Evolutionary conservation across 805 yeast genomes (phyloP).

Genomic region (Nakazawaea laoshanensis): DNA sequence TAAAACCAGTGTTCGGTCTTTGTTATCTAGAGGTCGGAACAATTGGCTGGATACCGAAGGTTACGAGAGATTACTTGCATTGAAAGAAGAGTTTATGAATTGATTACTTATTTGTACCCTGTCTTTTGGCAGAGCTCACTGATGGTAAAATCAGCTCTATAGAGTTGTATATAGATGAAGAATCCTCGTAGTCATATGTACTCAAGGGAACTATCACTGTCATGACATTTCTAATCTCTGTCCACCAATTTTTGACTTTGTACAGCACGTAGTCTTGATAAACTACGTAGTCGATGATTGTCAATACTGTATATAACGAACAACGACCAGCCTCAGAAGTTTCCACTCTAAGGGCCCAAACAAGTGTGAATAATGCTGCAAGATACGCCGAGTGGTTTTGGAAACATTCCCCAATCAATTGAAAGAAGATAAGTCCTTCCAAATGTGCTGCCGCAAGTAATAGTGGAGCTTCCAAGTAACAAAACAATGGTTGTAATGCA

Average conservation of each 20-base stretch:
- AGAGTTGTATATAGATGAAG: slow-evolving; percentile 2
- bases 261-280: slow-evolving; percentile 13
- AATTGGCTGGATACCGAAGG: slow-evolving; percentile 78
- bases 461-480: slow-evolving; percentile 27
- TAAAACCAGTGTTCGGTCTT: slow-evolving; percentile 57
- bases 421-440: slow-evolving; percentile 24
- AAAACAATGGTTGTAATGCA: slow-evolving; percentile 27
- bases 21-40: slow-evolving; percentile 70
- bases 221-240: slow-evolving; percentile 11
- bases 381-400: slow-evolving; percentile 19
- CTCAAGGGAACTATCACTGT: slow-evolving; percentile 15
- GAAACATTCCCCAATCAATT: slow-evolving; percentile 21
- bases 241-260: slow-evolving; percentile 13
- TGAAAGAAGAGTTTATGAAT: slow-evolving; percentile 34
- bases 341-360: slow-evolving; percentile 31
- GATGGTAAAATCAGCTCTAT: slow-evolving; percentile 6
- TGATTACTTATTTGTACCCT: neutral
- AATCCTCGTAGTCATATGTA: slow-evolving; percentile 3
- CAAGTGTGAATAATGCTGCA: slow-evolving; percentile 22
- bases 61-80: slow-evolving; percentile 54
- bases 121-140: neutral
- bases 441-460: slow-evolving; percentile 28
- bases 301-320: slow-evolving; percentile 18
- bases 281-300: slow-evolving; percentile 15
- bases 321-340: slow-evolving; percentile 24